Conservation (phyloP, 148 eudicot genomes). For the Amaranthus hypochondriacus region DNA sequence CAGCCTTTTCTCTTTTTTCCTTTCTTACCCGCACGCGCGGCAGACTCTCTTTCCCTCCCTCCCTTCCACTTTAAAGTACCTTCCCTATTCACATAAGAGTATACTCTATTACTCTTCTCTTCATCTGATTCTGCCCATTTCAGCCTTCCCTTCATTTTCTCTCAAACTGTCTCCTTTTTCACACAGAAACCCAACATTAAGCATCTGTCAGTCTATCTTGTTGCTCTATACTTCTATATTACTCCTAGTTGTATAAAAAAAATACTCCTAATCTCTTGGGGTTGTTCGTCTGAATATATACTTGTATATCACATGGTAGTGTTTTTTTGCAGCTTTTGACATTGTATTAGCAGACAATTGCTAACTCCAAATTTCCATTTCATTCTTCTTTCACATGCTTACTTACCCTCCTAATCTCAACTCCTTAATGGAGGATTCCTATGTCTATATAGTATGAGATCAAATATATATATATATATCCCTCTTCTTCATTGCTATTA, state of each 20-base stretch:
- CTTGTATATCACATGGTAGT: slow-evolving; percentile 6
- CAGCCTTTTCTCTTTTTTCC: slow-evolving; percentile 15
- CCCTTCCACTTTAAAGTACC: background rate
- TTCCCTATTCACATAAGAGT: slow-evolving; percentile 1
- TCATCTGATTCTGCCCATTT: background rate
- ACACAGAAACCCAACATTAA: slow-evolving; percentile 12
- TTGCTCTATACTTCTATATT: background rate
- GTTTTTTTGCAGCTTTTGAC: slow-evolving; percentile 29
- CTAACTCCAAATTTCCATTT: slow-evolving; percentile 5
- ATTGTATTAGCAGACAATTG: slow-evolving; percentile 24
- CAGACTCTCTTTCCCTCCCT: background rate
- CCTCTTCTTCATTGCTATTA: background rate
- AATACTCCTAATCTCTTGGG: too few species aligned
- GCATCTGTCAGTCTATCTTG: slow-evolving; percentile 18
- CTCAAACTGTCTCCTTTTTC: slow-evolving; percentile 4
- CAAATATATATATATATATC: background rate
- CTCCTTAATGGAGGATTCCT: background rate
- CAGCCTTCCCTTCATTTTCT: background rate
- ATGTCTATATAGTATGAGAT: background rate
- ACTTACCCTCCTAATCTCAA: background rate
- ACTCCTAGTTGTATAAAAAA: too few species aligned
- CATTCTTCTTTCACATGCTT: slow-evolving; percentile 15
- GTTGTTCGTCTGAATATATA: too few species aligned
- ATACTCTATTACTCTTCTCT: background rate
- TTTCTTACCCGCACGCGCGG: slow-evolving; percentile 39